Conservation (phyloP, 805 yeast genomes). For the Komagataella populi region DNA sequence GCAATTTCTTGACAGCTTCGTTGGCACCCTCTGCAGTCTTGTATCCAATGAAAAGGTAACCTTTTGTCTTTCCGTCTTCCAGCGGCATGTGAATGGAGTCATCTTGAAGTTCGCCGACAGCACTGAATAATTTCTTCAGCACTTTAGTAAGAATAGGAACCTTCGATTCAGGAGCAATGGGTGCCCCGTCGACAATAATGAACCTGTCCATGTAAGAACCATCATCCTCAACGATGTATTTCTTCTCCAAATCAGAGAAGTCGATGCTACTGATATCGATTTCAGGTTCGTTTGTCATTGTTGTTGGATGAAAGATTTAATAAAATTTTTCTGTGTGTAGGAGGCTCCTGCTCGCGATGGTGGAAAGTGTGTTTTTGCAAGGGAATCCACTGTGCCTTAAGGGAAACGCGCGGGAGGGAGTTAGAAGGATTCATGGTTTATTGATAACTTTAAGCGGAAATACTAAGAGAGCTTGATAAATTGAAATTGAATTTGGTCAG, state of each 20-base stretch:
- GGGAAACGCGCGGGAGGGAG: neutral
- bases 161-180: conserved; percentile 85
- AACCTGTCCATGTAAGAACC: conserved; percentile 58
- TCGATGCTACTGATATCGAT: conserved; percentile 52
- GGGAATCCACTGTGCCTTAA: neutral
- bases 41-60: conserved; percentile 77
- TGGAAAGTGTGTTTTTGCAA: neutral
- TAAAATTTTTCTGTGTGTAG: neutral
- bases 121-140: conserved; percentile 62
- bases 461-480: neutral
- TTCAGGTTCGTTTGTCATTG: conserved; percentile 9
- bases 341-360: neutral
- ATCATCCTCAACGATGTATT: conserved; percentile 46
- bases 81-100: conserved; percentile 58
- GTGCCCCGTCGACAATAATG: conserved; percentile 89
- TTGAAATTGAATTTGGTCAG: no score
- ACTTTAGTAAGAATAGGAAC: conserved; percentile 77
- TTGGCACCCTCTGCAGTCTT: conserved; percentile 53
- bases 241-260: conserved; percentile 74
- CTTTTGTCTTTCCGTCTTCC: conserved; percentile 69
- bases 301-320: neutral
- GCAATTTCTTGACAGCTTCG: conserved; percentile 65
- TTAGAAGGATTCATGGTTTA: neutral
- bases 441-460: neutral
- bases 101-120: conserved; percentile 70